phyloP scores from a whole-genome alignment of 805 yeast species.

The Pichia gijzeniarum region DNA sequence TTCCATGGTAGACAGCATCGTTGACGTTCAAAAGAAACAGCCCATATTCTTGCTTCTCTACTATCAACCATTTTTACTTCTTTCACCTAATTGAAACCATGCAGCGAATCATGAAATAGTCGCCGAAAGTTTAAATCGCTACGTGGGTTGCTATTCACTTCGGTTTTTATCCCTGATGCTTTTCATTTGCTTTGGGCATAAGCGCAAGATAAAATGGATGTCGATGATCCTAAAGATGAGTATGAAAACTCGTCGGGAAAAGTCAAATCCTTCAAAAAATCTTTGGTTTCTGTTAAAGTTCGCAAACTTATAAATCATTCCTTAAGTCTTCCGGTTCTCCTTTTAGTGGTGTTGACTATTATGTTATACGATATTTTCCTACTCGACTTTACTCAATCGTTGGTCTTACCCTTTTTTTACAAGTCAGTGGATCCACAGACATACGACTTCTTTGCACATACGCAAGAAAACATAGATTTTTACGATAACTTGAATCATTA shows the following conservation, averaged over 20 bases:
- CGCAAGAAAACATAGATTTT: background rate
- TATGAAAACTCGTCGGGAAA: background rate
- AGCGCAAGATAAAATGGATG: background rate
- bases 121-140: no score
- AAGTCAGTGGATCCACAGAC: background rate
- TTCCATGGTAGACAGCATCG: background rate
- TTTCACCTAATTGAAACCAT: no score
- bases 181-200: no score
- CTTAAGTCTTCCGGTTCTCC: background rate
- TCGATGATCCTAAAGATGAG: background rate
- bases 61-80: background rate
- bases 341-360: background rate
- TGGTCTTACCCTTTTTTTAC: background rate
- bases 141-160: no score
- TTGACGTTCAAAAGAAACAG: background rate
- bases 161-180: no score
- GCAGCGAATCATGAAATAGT: no score
- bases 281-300: background rate
- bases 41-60: background rate
- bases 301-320: background rate
- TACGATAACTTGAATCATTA: slow-evolving; percentile 23
- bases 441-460: background rate
- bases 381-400: background rate
- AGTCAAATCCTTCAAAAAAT: background rate
- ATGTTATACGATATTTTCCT: background rate